These are phyloP conservation scores for Rhododendron ferrugineum DNA, from an alignment of 148 eudicot genomes.

Conservation along the genomic window DNA sequence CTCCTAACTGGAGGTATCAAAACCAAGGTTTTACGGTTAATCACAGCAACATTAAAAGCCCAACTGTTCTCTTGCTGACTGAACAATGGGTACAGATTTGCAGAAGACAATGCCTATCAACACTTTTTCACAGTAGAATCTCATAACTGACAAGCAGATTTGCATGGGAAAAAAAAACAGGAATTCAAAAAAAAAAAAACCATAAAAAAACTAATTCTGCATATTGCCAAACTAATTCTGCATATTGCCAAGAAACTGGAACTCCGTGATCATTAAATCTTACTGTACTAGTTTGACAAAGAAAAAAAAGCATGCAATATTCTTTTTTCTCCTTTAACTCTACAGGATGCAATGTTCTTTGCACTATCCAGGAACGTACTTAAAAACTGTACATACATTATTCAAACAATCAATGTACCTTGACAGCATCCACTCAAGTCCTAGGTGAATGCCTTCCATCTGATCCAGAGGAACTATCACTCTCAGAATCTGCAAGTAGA, in stretches of 20 bases:
- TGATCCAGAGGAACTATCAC: conserved; percentile 79
- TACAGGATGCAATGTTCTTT: not conserved
- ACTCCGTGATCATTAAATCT: not conserved
- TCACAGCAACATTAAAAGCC: not conserved
- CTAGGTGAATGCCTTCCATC: conserved; percentile 55
- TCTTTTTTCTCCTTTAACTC: not conserved
- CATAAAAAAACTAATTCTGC: no score
- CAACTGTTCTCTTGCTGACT: not conserved
- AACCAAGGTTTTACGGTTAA: not conserved
- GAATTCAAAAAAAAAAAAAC: not conserved
- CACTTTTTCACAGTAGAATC: not conserved
- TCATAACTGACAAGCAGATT: not conserved
- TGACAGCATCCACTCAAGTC: conserved; percentile 20
- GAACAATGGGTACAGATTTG: not conserved
- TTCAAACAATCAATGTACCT: conserved; percentile 21
- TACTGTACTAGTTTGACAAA: not conserved
- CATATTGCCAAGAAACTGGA: not conserved
- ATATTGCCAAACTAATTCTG: not conserved
- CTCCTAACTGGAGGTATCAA: not conserved
- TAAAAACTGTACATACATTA: not conserved
- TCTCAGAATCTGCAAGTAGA: conserved; percentile 67
- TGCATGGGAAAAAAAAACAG: not conserved
- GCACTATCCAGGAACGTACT: not conserved
- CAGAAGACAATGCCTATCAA: not conserved
- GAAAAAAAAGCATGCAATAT: not conserved